Conservation (phyloP, 176 grass and related monocot species). For the Carex myosuroides region DNA sequence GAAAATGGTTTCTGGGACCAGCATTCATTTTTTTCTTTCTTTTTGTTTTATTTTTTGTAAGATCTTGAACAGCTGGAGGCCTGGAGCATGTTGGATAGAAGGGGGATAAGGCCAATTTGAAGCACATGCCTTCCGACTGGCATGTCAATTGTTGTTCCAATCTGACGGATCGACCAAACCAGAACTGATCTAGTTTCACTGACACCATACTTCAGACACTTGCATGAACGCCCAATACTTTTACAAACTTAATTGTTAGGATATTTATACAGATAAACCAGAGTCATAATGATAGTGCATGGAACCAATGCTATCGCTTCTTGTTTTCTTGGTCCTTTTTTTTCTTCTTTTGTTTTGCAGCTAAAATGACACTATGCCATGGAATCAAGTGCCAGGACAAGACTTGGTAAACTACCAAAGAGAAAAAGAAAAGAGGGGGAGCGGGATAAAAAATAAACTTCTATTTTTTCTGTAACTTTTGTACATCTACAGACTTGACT, state of each 20-base stretch:
- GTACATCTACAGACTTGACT: neutral
- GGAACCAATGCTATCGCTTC: neutral
- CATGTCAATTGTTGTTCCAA: constrained; percentile 3
- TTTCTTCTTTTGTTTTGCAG: neutral
- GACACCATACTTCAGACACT: constrained; percentile 5
- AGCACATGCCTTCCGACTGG: constrained; percentile 7
- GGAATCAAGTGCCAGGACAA: neutral
- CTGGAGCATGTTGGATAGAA: neutral
- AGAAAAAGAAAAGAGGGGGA: neutral
- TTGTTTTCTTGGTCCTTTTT: neutral
- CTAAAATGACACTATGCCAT: neutral
- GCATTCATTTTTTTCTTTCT: neutral
- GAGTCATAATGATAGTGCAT: neutral
- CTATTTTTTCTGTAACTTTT: neutral
- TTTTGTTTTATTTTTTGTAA: neutral
- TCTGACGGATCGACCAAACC: neutral
- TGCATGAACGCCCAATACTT: neutral
- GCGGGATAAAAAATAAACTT: neutral
- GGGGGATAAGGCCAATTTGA: constrained; percentile 3
- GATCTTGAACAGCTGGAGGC: neutral
- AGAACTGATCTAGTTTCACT: constrained; percentile 3
- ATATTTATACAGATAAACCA: neutral
- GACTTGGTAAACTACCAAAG: neutral
- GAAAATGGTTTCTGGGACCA: constrained; percentile 13
- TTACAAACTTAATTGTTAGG: neutral